Evolutionary conservation across 1,284 basidiomycete genomes (phyloP).

Genomic region (Melampsora larici-populina): DNA sequence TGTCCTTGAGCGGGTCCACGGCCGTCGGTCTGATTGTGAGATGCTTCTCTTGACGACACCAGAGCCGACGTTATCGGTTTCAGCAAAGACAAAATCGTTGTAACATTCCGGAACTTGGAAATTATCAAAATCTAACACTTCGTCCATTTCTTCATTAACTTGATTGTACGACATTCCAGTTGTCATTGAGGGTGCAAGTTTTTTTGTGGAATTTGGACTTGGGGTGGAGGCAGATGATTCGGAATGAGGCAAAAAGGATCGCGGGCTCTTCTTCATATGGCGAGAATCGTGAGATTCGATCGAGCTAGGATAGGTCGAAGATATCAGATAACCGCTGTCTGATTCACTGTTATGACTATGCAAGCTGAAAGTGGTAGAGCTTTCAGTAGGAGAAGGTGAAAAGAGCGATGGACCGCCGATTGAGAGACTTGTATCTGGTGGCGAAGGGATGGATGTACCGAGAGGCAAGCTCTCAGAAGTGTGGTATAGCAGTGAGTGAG

Average conservation of each 20-base stretch:
- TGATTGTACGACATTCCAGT: not conserved
- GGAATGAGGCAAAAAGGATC: not conserved
- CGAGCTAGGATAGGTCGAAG: not conserved
- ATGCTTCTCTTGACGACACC: no score
- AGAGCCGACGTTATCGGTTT: not conserved
- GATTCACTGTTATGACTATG: not conserved
- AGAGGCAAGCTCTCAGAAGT: no score
- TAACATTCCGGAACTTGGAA: not conserved
- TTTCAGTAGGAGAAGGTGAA: not conserved
- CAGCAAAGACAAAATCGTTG: not conserved
- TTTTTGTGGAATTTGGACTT: not conserved
- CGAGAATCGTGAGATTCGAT: no score
- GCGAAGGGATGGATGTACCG: not conserved
- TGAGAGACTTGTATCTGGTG: not conserved
- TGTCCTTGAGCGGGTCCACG: no score
- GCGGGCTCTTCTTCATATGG: no score
- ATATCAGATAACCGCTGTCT: not conserved
- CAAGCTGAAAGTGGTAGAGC: not conserved
- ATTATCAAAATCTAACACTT: not conserved
- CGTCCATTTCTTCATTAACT: not conserved
- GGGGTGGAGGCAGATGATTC: not conserved
- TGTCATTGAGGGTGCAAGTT: not conserved
- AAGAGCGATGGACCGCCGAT: not conserved
- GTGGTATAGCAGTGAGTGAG: no score
- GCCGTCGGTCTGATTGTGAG: no score